Evolutionary conservation across 2,329 filamentous ascomycete genomes (phyloP), one percentile per base, ranked within the genome.

Genomic region (Sporothrix pallida): DNA sequence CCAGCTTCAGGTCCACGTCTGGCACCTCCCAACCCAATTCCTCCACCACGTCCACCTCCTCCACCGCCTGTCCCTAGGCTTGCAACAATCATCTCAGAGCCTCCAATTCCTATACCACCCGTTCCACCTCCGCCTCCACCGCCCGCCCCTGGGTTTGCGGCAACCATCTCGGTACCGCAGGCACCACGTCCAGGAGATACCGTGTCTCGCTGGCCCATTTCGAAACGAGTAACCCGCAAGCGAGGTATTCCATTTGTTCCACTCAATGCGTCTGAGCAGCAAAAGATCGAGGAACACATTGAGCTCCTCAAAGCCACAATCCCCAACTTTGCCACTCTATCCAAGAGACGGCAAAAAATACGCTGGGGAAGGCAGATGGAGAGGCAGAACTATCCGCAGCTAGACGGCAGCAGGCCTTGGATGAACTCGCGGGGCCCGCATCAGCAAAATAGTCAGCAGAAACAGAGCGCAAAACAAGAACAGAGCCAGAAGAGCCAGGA

Each of bases 271-370:
- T 42, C 17, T 0, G 70, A 72, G 2, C 76, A 77, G 44, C 76
- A 77, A 44, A 65, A 73, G 37, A 73, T 77, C 3, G 76, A 77
- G 20, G 75, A 77, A 60, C 71, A 76, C 9, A 70, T 77, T 42
- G 76, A 77, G 52, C 44, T 71, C 9, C 68, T 77, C 17, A 74
- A 73, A 56, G 12, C 72, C 8, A 72, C 75, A 1, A 68, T 76
- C 9, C 76, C 76, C 10, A 56, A 74, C 20, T 77, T 74, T 73
- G 76, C 76, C 2, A 15, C 62, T 1, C 23, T 74, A 5, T 70
- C 72, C 69, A 77, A 73, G 58, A 60, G 67, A 46, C 74, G 76
- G 1, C 76, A 77, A 71, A 37, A 60, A 5, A 6, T 42, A 44
- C 75, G 76, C 12, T 75, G 67, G 73, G 13, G 67, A 26, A 71